Base-by-base conservation (phyloP, 2,329 filamentous ascomycete species). In the Cercospora sp. region DNA sequence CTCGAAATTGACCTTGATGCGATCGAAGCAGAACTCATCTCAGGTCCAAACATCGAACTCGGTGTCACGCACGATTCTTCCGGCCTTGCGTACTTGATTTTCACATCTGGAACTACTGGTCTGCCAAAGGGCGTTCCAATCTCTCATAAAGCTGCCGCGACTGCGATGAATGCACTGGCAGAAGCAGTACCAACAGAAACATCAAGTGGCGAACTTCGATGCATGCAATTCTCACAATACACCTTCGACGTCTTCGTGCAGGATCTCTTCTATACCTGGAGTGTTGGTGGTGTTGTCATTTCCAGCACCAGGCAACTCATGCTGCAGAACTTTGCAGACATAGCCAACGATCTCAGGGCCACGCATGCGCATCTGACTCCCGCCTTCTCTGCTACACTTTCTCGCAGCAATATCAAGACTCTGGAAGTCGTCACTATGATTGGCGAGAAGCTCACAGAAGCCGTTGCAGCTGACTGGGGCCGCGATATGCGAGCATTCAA, bases 81-180 rank as follows among this genome's bases (percentile, higher is more conserved):
- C 80, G 83, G 3, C 13, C 77, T 91, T 2, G 89, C 91, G 6
- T 95, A 94, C 75, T 86, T 82, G n/a, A 80, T 83, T 33, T 81
- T 77, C 76, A 81, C 77, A 5, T 78, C 75, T 66, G 78, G 78
- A 3, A 79, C 78, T 8, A 79, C 78, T 9, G 78, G 79, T 8
- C 73, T 75, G 18, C 79, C 80, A 1, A 81, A 81, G 64, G 79
- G 78, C 23, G 79, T 81, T 6, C 77, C 77, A 0, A 79, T 81
- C 28, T 75, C 69, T 5, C 79, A 81, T 67, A 70, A 66, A n/a
- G 77, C 80, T 20, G 80, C 75, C 2, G 75, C 79, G 2, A 73
- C 75, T 2, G 77, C 78, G 65, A 80, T 81, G 76, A 75, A 71
- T 16, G 77, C 80, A 3, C 48, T 69, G 5, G 63, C 62, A n/a